Conservation (phyloP, 805 yeast genomes). For the Schwanniomyces yamadae region DNA sequence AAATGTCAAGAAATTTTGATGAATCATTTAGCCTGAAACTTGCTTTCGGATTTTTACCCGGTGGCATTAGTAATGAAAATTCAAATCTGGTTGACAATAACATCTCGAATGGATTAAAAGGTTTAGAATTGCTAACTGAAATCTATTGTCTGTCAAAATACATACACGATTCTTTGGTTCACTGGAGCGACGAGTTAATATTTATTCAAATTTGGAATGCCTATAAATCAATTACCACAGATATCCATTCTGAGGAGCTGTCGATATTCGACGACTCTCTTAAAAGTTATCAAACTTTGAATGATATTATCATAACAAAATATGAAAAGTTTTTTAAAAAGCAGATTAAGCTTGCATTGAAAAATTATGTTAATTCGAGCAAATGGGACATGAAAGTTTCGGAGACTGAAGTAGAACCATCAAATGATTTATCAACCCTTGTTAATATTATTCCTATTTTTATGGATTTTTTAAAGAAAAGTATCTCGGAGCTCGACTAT, state of each 20-base stretch:
- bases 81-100: constrained; percentile 19
- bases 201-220: constrained; percentile 41
- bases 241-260: constrained; percentile 13
- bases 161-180: constrained; percentile 26
- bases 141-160: constrained; percentile 36
- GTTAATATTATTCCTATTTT: constrained; percentile 24
- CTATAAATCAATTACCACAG: constrained; percentile 20
- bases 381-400: constrained; percentile 28
- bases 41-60: constrained; percentile 35
- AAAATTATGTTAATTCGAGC: constrained; percentile 36
- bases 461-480: constrained; percentile 19
- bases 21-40: constrained; percentile 33
- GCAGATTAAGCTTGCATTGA: constrained; percentile 31
- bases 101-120: constrained; percentile 20
- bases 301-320: constrained; percentile 17
- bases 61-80: constrained; percentile 30
- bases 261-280: constrained; percentile 32
- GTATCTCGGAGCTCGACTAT: constrained; percentile 31
- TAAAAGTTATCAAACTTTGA: constrained; percentile 21
- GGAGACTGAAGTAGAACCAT: constrained; percentile 12
- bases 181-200: constrained; percentile 39
- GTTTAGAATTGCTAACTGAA: constrained; percentile 28
- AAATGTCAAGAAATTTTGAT: constrained; percentile 43
- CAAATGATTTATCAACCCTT: constrained; percentile 22
- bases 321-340: constrained; percentile 31